A percentile compares a stretch with the other conserved stretches of the same genome.
phyloP scores from a whole-genome alignment of 108 stramenopile species.

The Cyclotella distinguenda region DNA sequence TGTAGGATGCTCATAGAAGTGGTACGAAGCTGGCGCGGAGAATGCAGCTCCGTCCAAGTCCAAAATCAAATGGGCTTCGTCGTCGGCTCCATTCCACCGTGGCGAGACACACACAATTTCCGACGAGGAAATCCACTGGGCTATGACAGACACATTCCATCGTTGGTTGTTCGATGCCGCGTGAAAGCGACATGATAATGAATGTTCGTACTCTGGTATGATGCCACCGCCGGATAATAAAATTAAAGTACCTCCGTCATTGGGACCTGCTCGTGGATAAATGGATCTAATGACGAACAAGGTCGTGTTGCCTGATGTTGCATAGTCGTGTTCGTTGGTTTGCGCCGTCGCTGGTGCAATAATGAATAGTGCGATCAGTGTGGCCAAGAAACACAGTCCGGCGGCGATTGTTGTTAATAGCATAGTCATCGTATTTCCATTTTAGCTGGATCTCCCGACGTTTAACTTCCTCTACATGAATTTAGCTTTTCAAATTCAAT shows the following conservation, averaged over 20 bases:
- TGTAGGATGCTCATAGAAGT: constrained; percentile 7
- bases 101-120: constrained; percentile 3
- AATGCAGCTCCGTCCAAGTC: neutral
- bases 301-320: neutral
- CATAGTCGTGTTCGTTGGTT: neutral
- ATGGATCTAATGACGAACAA: constrained; percentile 9
- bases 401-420: too few species aligned
- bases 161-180: neutral
- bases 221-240: neutral
- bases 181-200: constrained; percentile 4
- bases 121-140: constrained; percentile 13
- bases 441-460: too few species aligned
- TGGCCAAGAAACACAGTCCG: too few species aligned
- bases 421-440: too few species aligned
- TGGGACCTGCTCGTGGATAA: constrained; percentile 1
- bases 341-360: too few species aligned
- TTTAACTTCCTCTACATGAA: too few species aligned
- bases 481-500: too few species aligned
- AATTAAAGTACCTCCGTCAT: neutral
- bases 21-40: constrained; percentile 2
- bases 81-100: neutral
- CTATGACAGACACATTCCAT: neutral
- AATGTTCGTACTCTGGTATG: neutral
- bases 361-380: too few species aligned
- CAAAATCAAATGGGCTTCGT: constrained; percentile 3